Percentiles rank a stretch among this genome's conserved stretches.
phyloP scores from a whole-genome alignment of 2,329 filamentous ascomycete species.

The Karstenula rhodostoma region DNA sequence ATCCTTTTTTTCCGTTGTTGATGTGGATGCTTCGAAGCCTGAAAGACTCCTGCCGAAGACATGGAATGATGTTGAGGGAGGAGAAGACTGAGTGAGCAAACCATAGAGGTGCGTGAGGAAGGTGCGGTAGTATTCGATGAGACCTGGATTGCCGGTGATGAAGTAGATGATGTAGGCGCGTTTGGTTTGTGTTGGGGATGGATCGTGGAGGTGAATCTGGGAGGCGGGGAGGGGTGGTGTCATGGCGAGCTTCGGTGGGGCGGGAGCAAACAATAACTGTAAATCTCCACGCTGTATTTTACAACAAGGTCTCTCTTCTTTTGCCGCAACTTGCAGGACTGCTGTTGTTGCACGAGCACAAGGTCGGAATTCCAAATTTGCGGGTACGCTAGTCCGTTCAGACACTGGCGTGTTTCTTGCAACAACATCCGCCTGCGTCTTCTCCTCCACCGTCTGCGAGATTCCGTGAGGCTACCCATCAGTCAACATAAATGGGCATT shows the following conservation, averaged over 20 bases:
- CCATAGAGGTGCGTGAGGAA: conserved; percentile 69
- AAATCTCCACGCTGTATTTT: background rate
- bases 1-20: background rate
- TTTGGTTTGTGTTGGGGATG: conserved; percentile 31
- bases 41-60: conserved; percentile 53
- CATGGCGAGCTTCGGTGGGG: background rate
- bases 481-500: background rate
- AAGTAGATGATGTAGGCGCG: conserved; percentile 69
- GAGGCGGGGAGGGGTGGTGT: conserved; percentile 14
- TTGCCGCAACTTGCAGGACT: background rate
- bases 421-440: background rate
- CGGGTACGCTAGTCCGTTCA: background rate
- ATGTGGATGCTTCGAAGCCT: conserved; percentile 50
- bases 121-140: conserved; percentile 75
- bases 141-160: conserved; percentile 78
- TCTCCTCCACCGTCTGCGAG: background rate
- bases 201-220: conserved; percentile 35
- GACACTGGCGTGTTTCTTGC: background rate
- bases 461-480: background rate
- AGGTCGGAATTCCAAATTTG: background rate
- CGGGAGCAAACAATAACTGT: background rate
- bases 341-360: background rate
- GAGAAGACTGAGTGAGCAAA: conserved; percentile 53
- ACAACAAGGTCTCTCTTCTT: background rate
- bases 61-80: conserved; percentile 35